Conservation (phyloP, 108 stramenopile species). For the Cyclotella kingstonii region DNA sequence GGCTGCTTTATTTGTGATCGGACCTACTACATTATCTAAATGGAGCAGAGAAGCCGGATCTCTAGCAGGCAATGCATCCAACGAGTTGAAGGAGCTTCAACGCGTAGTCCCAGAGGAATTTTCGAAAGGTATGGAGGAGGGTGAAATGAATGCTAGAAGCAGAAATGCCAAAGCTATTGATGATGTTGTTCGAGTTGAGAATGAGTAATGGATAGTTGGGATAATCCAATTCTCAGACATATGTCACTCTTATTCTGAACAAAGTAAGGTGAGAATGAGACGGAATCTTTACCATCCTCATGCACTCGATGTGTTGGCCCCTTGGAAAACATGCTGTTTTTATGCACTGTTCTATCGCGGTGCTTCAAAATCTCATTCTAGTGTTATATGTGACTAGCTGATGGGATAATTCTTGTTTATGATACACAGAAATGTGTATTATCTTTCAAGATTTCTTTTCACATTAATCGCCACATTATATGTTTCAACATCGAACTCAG, state of each 20-base stretch:
- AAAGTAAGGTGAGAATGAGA: not conserved
- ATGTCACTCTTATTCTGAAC: not conserved
- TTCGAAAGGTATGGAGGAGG: slow-evolving; percentile 76
- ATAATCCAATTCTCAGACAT: not conserved
- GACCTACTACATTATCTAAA: slow-evolving; percentile 64
- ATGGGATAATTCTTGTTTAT: not conserved
- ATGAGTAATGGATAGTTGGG: not conserved
- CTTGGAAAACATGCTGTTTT: not conserved
- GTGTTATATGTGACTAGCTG: too few relatives aligned
- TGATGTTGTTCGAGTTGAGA: slow-evolving; percentile 32
- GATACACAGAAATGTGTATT: slow-evolving; percentile 10
- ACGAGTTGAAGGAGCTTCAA: slow-evolving; percentile 31
- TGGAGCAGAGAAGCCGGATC: slow-evolving; percentile 55
- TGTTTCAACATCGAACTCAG: slow-evolving; percentile 26
- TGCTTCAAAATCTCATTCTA: too few relatives aligned
- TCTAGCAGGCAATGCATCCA: slow-evolving; percentile 60
- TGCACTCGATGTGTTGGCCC: not conserved
- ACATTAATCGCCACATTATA: slow-evolving; percentile 9
- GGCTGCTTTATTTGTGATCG: slow-evolving; percentile 61
- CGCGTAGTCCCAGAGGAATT: slow-evolving; percentile 74
- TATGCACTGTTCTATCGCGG: too few relatives aligned
- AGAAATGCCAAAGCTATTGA: slow-evolving; percentile 73
- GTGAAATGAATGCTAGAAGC: slow-evolving; percentile 58
- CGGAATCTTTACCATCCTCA: not conserved
- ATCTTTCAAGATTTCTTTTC: not conserved